Evolutionary conservation across 768 basidiomycete genomes (phyloP).

Genomic region (Pleurotus djamor): DNA sequence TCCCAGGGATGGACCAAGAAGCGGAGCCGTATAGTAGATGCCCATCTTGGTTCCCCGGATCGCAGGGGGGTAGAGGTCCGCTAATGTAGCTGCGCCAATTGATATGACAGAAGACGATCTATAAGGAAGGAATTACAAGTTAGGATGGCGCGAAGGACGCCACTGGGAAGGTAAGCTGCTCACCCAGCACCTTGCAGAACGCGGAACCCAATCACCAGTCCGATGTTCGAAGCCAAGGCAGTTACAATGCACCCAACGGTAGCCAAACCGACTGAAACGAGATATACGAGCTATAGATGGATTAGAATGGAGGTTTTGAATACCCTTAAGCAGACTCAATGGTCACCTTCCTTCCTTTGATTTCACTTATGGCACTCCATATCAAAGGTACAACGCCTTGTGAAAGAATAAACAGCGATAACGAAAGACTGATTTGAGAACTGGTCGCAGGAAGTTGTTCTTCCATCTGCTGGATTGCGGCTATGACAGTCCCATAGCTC

Average conservation of each 20-base stretch:
- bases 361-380: conserved; percentile 72
- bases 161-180: conserved; percentile 9
- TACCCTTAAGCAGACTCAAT: background rate
- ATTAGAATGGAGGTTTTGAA: background rate
- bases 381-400: conserved; percentile 68
- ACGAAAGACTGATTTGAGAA: conserved; percentile 60
- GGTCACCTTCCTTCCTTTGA: conserved; percentile 70
- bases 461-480: conserved; percentile 62
- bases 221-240: conserved; percentile 52
- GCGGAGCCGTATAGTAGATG: conserved; percentile 75
- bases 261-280: conserved; percentile 50
- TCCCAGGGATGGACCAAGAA: conserved; percentile 70
- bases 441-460: conserved; percentile 56
- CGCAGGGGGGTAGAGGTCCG: conserved; percentile 73
- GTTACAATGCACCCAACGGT: conserved; percentile 54
- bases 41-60: conserved; percentile 83
- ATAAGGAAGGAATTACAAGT: background rate
- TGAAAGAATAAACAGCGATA: conserved; percentile 71
- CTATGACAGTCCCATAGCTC: conserved; percentile 31
- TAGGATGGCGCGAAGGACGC: no score
- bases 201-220: conserved; percentile 65
- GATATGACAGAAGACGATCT: conserved; percentile 57
- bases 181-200: conserved; percentile 67
- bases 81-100: conserved; percentile 76
- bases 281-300: conserved; percentile 45